phyloP scores from a whole-genome alignment of 768 basidiomycete species.

The Cystofilobasidium bisporidii region DNA sequence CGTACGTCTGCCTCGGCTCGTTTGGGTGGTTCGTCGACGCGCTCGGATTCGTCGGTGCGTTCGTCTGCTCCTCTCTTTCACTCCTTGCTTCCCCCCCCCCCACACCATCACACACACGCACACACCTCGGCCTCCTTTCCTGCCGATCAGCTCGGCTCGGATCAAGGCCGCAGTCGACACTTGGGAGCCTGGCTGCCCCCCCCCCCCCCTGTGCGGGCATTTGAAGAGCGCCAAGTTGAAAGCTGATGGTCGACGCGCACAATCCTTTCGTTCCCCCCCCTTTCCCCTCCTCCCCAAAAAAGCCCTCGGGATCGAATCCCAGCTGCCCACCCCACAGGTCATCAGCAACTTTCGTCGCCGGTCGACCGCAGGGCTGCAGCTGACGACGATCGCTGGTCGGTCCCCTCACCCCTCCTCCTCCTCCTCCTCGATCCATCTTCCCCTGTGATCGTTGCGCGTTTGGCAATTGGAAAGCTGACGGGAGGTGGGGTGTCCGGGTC shows the following conservation, averaged over 20 bases:
- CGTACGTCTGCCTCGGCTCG: constrained; percentile 16
- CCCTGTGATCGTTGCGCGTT: no score
- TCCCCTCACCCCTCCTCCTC: background rate
- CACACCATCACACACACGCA: no score
- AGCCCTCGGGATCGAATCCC: constrained; percentile 23
- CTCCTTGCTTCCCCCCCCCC: no score
- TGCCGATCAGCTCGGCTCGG: no score
- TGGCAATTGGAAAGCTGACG: no score
- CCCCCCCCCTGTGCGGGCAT: no score
- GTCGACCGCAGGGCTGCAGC: constrained; percentile 11
- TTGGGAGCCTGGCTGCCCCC: no score
- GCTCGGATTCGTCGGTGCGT: constrained; percentile 21
- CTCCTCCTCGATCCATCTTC: background rate
- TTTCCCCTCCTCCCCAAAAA: no score
- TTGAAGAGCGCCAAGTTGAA: no score
- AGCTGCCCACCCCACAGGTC: constrained; percentile 24
- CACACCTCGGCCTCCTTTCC: no score
- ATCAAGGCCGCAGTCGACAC: no score
- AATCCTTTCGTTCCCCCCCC: background rate
- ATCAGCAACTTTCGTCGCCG: constrained; percentile 23
- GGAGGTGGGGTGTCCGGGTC: no score
- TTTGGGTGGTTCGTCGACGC: constrained; percentile 19
- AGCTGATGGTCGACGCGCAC: background rate
- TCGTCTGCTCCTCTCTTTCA: background rate
- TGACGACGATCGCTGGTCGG: constrained; percentile 18